These are phyloP conservation scores for Dictyostelium intermedium DNA, from an alignment of 78 protist species.

Conservation along the genomic window DNA sequence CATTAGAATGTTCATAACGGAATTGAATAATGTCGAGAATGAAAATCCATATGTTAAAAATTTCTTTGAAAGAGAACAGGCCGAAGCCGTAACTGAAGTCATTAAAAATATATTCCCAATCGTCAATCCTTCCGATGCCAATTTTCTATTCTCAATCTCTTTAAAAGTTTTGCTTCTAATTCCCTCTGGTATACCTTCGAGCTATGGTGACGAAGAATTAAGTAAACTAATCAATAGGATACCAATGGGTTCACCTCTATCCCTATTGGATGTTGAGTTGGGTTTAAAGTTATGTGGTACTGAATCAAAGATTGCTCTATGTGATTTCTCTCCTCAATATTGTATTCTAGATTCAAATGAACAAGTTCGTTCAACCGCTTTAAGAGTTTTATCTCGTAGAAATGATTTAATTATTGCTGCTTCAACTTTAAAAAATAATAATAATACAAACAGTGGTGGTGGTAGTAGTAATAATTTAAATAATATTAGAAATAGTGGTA, in stretches of 20 bases:
- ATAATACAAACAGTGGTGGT: no score
- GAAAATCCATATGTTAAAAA: neutral
- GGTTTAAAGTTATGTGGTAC: neutral
- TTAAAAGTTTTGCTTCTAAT: neutral
- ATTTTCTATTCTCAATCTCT: neutral
- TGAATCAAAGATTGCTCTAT: neutral
- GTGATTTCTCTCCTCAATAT: neutral
- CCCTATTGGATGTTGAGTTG: neutral
- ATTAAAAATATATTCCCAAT: neutral
- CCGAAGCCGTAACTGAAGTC: neutral
- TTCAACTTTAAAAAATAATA: neutral
- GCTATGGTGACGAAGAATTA: slow-evolving; percentile 1
- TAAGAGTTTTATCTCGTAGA: neutral
- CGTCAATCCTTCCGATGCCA: neutral
- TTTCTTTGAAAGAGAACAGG: neutral
- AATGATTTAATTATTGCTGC: neutral
- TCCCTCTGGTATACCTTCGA: neutral
- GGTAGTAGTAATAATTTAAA: neutral
- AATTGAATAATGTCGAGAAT: neutral
- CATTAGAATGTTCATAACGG: neutral
- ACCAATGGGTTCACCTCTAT: neutral
- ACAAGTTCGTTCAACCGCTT: neutral
- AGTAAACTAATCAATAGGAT: neutral
- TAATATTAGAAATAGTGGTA: neutral
- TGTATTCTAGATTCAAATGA: neutral